Base-by-base conservation (phyloP, 805 yeast species). In the Saccharomyces jurei region DNA sequence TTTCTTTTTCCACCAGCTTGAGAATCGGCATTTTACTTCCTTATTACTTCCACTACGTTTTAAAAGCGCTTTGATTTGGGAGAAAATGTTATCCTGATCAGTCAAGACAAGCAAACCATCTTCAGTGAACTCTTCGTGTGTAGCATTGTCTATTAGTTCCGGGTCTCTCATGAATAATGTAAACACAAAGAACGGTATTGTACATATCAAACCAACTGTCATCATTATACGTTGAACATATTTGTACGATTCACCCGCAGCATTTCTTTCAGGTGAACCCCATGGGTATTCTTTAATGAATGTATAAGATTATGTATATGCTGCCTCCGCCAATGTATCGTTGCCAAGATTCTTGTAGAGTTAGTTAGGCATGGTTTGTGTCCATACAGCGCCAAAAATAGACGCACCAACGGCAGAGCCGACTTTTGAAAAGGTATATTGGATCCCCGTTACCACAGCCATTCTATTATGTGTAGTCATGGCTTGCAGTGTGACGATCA, bases 371-470 rank as follows among this genome's bases (percentile, higher is more conserved):
- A 31, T 31, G 36, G 17, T 31, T 31, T 31, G 36, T 3, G 36
- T 31, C 36, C 36, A 31, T 14, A 31, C 17, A 1, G 17, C 36
- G 4, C 36, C 36, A 1, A 17, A 31, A 13, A 84, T 77, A 22
- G 84, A 68, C 25, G 77, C 67, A n/a, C 89, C 89, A 47, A 83
- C 60, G 5, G 86, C 85, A n/a, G 80, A 66, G 4, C 89, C 89
- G 54, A 84, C 72, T 59, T 79, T 75, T 66, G 81, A 83, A 29
- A 77, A 66, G 3, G 87, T 31, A 31, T 14, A 31, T 1, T 31
- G 17, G 3, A 31, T 31, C 1, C 36, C 17, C 3, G 36, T 31
- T 13, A 31, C 3, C 6, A 31, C 36, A 31, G 36, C 36, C 36
- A 31, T 31, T 17, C 36, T 31, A 6, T 5, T 14, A 31, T 31